A percentile compares a stretch with the other conserved stretches of the same genome.
Conservation (phyloP, 306 rosid genomes). For the Cucurbita maxima region DNA sequence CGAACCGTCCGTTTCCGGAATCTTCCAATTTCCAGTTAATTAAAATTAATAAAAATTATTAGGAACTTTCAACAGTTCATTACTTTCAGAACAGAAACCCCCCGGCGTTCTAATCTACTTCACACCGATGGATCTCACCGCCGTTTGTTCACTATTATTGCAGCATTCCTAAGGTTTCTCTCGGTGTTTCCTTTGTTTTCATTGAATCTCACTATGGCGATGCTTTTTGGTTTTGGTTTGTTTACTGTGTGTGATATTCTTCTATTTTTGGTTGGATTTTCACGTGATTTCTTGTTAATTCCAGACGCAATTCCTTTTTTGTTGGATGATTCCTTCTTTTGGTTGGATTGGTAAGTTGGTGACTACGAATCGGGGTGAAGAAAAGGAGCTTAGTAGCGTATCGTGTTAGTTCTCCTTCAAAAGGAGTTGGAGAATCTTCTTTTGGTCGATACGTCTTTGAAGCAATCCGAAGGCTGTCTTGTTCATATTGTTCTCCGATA, state of each 20-base stretch:
- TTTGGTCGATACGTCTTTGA: not conserved
- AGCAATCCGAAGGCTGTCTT: conserved; percentile 9
- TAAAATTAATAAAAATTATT: not conserved
- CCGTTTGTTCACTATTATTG: not conserved
- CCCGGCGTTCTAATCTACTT: not conserved
- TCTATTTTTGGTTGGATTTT: not conserved
- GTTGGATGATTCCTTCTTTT: not conserved
- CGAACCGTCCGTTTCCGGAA: not conserved
- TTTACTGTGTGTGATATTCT: not conserved
- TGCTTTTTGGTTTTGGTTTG: not conserved
- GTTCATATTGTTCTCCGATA: not conserved
- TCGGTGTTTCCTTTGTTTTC: not conserved
- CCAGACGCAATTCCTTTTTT: not conserved
- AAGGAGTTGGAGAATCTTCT: not conserved
- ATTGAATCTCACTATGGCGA: not conserved
- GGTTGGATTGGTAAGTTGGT: not conserved
- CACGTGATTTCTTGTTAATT: not conserved
- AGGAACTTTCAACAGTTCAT: not conserved
- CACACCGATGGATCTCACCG: not conserved
- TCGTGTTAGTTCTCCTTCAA: conserved; percentile 12
- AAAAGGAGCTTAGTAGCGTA: not conserved
- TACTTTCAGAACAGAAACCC: not conserved
- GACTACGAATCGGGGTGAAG: not conserved
- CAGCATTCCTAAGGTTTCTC: not conserved
- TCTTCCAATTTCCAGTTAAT: conserved; percentile 1